A percentile compares a stretch with the other conserved stretches of the same genome.
These are phyloP conservation scores for Tinospora cordifolia DNA, from an alignment of 164 flowering plant genomes.

Conservation along the genomic window DNA sequence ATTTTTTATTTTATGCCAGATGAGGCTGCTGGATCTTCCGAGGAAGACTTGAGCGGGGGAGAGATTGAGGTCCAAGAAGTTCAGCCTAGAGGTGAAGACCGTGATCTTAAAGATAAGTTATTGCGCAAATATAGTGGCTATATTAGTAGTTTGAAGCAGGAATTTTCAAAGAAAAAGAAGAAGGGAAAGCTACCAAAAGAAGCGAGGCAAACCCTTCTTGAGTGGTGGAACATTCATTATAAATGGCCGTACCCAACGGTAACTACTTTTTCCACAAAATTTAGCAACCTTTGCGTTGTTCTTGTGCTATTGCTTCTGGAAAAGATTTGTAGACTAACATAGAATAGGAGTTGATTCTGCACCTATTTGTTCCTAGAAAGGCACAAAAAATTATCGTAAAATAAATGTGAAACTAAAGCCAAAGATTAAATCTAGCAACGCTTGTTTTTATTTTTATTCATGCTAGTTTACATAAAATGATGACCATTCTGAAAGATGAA, in stretches of 20 bases:
- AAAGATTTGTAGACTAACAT: neutral
- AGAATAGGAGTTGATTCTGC: neutral
- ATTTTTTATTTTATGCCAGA: constrained; percentile 19
- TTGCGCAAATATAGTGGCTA: constrained; percentile 54
- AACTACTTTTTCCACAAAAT: constrained; percentile 4
- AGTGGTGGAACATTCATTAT: constrained; percentile 68
- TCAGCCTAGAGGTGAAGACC: constrained; percentile 28
- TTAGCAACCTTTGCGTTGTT: neutral
- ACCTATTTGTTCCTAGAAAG: neutral
- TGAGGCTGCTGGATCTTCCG: constrained; percentile 46
- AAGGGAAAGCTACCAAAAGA: constrained; percentile 65
- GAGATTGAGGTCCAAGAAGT: constrained; percentile 33
- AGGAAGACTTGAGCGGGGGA: constrained; percentile 54
- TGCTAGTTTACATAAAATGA: no score
- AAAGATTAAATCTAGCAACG: no score
- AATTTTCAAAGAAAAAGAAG: constrained; percentile 67
- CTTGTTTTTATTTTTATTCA: no score
- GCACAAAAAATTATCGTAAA: no score
- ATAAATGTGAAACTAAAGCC: no score
- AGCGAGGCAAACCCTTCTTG: constrained; percentile 52
- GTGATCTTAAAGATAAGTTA: constrained; percentile 54
- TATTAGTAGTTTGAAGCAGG: constrained; percentile 52
- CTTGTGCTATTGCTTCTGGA: neutral
- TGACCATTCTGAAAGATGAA: no score
- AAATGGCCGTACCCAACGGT: constrained; percentile 83